Evolutionary conservation across 257 asterid species (phyloP), one percentile per base, ranked within the genome.

Genomic region (Jacaranda mimosifolia): DNA sequence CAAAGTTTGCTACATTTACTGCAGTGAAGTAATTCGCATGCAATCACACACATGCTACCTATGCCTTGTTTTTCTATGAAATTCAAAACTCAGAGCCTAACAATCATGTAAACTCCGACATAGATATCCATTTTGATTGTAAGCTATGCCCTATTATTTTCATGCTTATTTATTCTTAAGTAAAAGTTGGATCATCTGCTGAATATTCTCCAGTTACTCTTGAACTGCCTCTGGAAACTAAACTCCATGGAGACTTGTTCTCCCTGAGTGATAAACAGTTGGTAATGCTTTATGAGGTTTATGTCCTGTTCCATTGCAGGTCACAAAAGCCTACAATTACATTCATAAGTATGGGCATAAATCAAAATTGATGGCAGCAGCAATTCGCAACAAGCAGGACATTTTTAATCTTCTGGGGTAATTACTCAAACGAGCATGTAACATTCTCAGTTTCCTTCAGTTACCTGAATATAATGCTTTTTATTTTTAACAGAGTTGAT

Each of bases 361-460:
- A 68, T 90, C 98, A 63, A 93, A 90, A 82, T 18, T 95, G 86
- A 93, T 95, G 98, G 99, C 91, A 8, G 98, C 97, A 68, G 99
- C 99, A 76, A 86, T 95, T 53, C 90, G 99, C 46, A 95, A 93
- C 92, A 95, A 95, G 70, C 99, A 93, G 87, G 99, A 95, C 17
- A 80, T 93, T 68, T 95, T 89, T 83, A 89, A 89, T 83, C 90
- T 95, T 52, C 73, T 93, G 52, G 99, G 99, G 99, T 95, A 90
- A 83, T 39, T 66, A 43, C 73, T 72, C 26, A 26, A 26, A 13
- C 46, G 12, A n/a, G 66, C 63, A 72, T 66, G 17, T 42, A 12
- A 17, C 8, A 35, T 38, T 26, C 19, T 53, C 57, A 52, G 1
- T 19, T 12, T 12, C 35, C 38, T 9, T 52, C 17, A 19, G 49